phyloP scores from a whole-genome alignment of 2,329 filamentous ascomycete species.

The Clonostachys rosea region DNA sequence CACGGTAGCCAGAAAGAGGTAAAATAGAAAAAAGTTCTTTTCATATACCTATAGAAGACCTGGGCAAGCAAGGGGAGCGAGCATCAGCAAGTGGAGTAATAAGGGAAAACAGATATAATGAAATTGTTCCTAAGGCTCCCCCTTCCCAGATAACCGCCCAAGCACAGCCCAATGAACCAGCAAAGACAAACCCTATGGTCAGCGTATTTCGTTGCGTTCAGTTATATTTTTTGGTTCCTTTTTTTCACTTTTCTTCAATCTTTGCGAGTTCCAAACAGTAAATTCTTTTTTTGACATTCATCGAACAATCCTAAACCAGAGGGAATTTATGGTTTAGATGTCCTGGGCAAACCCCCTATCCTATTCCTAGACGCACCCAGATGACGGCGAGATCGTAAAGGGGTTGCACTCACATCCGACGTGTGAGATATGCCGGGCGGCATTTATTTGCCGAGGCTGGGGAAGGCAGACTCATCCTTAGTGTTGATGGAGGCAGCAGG shows the following conservation, averaged over 20 bases:
- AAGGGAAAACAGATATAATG: neutral
- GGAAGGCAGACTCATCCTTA: slow-evolving; percentile 54
- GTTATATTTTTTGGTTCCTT: neutral
- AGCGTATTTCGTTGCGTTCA: slow-evolving; percentile 16
- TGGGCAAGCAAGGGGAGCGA: slow-evolving; percentile 15
- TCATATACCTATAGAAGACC: slow-evolving; percentile 18
- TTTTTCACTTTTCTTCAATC: neutral
- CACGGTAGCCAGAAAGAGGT: neutral
- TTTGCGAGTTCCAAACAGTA: neutral
- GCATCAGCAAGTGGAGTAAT: slow-evolving; percentile 7
- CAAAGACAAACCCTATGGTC: slow-evolving; percentile 18
- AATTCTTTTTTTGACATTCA: no score
- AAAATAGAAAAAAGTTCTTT: neutral
- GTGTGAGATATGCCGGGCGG: neutral
- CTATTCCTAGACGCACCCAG: neutral
- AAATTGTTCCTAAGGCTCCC: no score
- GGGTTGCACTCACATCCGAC: neutral
- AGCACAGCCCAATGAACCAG: slow-evolving; percentile 9
- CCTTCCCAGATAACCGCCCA: slow-evolving; percentile 4
- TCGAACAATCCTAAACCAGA: neutral
- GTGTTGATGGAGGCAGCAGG: slow-evolving; percentile 45
- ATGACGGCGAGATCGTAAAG: neutral
- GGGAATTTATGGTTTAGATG: neutral
- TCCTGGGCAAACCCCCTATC: neutral
- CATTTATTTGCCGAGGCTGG: slow-evolving; percentile 50